Conservation (phyloP, 2,329 filamentous ascomycete species). For the Aspergillus amoenus region DNA sequence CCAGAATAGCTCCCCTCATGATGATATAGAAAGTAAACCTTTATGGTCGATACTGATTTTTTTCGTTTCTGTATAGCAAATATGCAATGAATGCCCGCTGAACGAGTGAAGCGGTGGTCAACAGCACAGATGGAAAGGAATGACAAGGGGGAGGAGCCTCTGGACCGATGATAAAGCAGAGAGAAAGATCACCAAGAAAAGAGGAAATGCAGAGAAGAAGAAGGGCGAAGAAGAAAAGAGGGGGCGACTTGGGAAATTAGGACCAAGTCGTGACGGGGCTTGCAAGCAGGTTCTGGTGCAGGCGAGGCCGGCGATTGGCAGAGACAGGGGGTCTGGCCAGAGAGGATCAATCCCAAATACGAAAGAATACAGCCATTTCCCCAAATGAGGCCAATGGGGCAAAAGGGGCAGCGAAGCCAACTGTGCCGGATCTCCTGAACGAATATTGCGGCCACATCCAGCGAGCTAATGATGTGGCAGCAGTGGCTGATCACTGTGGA, state of each 20-base stretch:
- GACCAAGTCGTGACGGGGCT: conserved; percentile 8
- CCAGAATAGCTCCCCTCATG: conserved; percentile 74
- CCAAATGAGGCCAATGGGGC: neutral
- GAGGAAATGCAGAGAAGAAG: conserved; percentile 7
- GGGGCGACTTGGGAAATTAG: conserved; percentile 12
- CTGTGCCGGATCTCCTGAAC: neutral
- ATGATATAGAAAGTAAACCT: conserved; percentile 36
- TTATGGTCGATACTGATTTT: conserved; percentile 18
- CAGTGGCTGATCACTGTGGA: neutral
- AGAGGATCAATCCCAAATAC: neutral
- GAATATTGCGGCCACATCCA: conserved; percentile 1
- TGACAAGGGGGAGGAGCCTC: conserved; percentile 19
- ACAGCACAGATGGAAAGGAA: conserved; percentile 15
- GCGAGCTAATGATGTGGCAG: neutral
- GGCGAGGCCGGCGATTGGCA: conserved; percentile 12
- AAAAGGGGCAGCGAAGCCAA: too few species aligned
- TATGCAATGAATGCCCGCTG: conserved; percentile 71
- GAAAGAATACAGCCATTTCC: too few species aligned
- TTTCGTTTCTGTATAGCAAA: conserved; percentile 23
- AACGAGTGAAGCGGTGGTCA: conserved; percentile 58
- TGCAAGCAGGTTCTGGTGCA: conserved; percentile 1
- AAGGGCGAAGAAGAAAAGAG: conserved; percentile 12
- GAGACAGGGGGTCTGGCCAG: conserved; percentile 6
- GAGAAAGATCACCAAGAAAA: conserved; percentile 11
- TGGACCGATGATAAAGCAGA: conserved; percentile 17